Evolutionary conservation across 441 rosid species (phyloP).

Genomic region (Pelargonium fulgidum): DNA sequence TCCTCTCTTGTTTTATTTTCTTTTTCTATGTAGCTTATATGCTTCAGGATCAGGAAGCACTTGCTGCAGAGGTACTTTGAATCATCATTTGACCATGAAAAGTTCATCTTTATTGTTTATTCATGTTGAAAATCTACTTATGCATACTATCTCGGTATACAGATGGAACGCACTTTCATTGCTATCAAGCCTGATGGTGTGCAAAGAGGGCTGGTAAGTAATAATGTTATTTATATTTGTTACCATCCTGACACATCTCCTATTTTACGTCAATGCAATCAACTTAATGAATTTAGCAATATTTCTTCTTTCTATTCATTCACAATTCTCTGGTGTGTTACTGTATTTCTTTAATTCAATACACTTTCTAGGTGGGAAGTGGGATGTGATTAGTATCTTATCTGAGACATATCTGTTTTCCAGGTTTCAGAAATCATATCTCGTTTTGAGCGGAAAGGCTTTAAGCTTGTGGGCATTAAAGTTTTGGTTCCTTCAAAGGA

Average conservation of each 20-base stretch:
- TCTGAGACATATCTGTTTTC: constrained; percentile 11
- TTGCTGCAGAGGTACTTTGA: constrained; percentile 75
- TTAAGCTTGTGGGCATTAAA: constrained; percentile 88
- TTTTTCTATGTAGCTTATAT: constrained; percentile 43
- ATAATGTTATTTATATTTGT: constrained; percentile 1
- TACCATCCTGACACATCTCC: background rate
- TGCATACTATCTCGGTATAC: constrained; percentile 14
- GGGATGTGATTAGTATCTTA: constrained; percentile 2
- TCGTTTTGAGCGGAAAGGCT: constrained; percentile 93
- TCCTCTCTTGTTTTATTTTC: constrained; percentile 11
- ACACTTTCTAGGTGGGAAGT: background rate
- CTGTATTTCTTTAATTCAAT: no score
- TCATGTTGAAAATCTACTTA: background rate
- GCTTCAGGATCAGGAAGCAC: constrained; percentile 84
- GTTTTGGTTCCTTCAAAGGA: constrained; percentile 68
- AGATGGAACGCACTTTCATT: constrained; percentile 91
- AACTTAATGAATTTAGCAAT: no score
- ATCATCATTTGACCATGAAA: constrained; percentile 1
- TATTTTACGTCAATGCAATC: no score
- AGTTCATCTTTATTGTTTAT: background rate
- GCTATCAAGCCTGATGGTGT: constrained; percentile 99
- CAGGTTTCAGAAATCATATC: constrained; percentile 85
- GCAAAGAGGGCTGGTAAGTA: constrained; percentile 81
- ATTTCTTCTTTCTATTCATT: no score
- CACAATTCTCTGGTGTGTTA: no score